phyloP scores from a whole-genome alignment of 1,139 yeast genomes.

The Pneumocystis wakefieldiae region DNA sequence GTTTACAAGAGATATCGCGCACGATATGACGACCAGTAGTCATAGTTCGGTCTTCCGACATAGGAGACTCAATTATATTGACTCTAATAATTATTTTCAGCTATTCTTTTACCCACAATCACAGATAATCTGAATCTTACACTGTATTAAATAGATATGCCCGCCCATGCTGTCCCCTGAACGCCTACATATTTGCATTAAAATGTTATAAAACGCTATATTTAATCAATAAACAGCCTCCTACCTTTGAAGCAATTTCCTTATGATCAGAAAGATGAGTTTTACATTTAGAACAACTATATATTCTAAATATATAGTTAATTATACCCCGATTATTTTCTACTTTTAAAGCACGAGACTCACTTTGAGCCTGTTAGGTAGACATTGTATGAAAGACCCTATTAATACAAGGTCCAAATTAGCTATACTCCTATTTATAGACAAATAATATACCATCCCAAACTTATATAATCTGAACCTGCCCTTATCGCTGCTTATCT shows the following conservation, averaged over 20 bases:
- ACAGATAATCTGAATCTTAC: constrained; percentile 16
- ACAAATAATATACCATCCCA: background rate
- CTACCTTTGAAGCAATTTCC: constrained; percentile 26
- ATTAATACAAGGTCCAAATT: constrained; percentile 24
- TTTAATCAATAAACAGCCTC: constrained; percentile 6
- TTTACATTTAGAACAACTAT: constrained; percentile 27
- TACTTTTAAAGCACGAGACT: background rate
- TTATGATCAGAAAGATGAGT: constrained; percentile 26
- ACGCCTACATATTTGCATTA: constrained; percentile 18
- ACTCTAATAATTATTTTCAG: constrained; percentile 17
- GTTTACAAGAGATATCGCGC: constrained; percentile 49
- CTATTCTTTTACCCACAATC: background rate
- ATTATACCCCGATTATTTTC: background rate
- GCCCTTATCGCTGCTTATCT: background rate
- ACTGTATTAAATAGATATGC: constrained; percentile 28
- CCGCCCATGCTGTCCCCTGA: constrained; percentile 29
- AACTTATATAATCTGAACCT: background rate
- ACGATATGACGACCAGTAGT: constrained; percentile 57
- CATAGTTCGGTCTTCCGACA: constrained; percentile 35
- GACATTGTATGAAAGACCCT: constrained; percentile 26
- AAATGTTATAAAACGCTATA: background rate
- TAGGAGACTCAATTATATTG: constrained; percentile 24
- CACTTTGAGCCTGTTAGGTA: constrained; percentile 18
- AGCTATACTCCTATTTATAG: constrained; percentile 8
- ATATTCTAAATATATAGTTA: constrained; percentile 17